Percentiles rank a stretch among this genome's conserved stretches.
These are phyloP conservation scores for Pezicula neosporulosa DNA, from an alignment of 2,329 filamentous ascomycete species.

Conservation along the genomic window DNA sequence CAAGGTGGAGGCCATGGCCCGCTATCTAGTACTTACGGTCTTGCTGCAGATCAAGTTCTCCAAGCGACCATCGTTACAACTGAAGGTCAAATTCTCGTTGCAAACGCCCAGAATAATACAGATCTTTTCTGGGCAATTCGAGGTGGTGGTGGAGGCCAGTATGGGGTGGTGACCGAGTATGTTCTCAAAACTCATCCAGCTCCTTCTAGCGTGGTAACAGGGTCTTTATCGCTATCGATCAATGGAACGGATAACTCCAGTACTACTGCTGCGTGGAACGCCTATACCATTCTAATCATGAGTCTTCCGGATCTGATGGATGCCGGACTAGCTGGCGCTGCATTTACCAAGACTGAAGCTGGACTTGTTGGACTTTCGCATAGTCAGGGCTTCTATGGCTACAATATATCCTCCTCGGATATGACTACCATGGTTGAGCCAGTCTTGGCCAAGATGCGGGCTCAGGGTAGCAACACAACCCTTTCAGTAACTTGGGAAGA, in stretches of 20 bases:
- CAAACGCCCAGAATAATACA: constrained; percentile 45
- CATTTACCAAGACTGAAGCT: not conserved
- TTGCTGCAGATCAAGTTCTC: constrained; percentile 58
- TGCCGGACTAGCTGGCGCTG: constrained; percentile 2
- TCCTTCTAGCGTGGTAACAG: constrained; percentile 1
- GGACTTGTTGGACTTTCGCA: not conserved
- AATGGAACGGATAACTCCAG: not conserved
- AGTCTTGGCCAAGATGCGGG: not conserved
- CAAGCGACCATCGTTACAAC: constrained; percentile 52
- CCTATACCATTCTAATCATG: not conserved
- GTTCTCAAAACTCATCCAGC: constrained; percentile 3
- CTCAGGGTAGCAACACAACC: not conserved
- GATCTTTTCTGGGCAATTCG: constrained; percentile 63
- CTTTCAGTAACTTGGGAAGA: not conserved
- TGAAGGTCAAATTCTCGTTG: constrained; percentile 41
- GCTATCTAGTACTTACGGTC: constrained; percentile 46
- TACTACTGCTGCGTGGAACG: constrained; percentile 4
- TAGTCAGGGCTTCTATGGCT: not conserved
- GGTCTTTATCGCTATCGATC: not conserved
- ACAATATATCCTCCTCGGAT: not conserved
- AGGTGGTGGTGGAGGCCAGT: constrained; percentile 51
- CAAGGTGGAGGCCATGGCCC: constrained; percentile 58
- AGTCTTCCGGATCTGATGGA: constrained; percentile 7
- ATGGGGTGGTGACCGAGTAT: constrained; percentile 45
- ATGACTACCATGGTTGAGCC: not conserved